Conservation (phyloP, 805 yeast species). For the Barnettozyma populi region DNA sequence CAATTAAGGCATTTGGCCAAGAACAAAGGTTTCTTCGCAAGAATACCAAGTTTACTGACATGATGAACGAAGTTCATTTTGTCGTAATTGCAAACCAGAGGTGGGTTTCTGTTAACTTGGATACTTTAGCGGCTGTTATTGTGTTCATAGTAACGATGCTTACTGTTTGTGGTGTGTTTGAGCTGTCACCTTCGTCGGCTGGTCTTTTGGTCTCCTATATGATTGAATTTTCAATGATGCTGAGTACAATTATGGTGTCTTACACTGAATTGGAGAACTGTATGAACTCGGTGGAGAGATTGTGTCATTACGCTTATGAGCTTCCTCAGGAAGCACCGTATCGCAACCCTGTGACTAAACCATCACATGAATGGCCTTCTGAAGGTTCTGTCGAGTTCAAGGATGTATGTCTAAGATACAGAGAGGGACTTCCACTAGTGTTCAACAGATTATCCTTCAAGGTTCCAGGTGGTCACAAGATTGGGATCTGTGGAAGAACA, state of each 20-base stretch:
- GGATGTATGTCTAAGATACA: slow-evolving; percentile 43
- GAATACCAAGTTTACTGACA: slow-evolving; percentile 43
- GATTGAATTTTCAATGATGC: slow-evolving; percentile 44
- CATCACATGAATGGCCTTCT: slow-evolving; percentile 20
- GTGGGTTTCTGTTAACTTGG: slow-evolving; percentile 61
- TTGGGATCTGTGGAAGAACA: slow-evolving; percentile 62
- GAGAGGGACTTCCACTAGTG: slow-evolving; percentile 47
- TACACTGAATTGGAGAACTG: slow-evolving; percentile 57
- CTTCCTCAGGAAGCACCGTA: slow-evolving; percentile 66
- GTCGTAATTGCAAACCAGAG: slow-evolving; percentile 57
- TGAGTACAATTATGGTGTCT: slow-evolving; percentile 52
- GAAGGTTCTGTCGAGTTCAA: slow-evolving; percentile 36
- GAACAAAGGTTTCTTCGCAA: slow-evolving; percentile 38
- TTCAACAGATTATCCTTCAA: slow-evolving; percentile 39
- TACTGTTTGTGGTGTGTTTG: slow-evolving; percentile 52
- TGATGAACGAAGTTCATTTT: slow-evolving; percentile 60
- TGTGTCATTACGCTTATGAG: slow-evolving; percentile 57
- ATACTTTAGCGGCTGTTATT: slow-evolving; percentile 42
- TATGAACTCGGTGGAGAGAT: slow-evolving; percentile 70
- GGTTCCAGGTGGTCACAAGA: slow-evolving; percentile 46
- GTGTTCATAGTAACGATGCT: slow-evolving; percentile 51
- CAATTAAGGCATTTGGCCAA: slow-evolving; percentile 53
- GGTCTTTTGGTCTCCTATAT: slow-evolving; percentile 66
- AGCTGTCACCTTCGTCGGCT: slow-evolving; percentile 51
- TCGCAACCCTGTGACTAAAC: slow-evolving; percentile 32